These are phyloP conservation scores for Coniochaeta sp. DNA, from an alignment of 2,329 filamentous ascomycete genomes.

Conservation along the genomic window DNA sequence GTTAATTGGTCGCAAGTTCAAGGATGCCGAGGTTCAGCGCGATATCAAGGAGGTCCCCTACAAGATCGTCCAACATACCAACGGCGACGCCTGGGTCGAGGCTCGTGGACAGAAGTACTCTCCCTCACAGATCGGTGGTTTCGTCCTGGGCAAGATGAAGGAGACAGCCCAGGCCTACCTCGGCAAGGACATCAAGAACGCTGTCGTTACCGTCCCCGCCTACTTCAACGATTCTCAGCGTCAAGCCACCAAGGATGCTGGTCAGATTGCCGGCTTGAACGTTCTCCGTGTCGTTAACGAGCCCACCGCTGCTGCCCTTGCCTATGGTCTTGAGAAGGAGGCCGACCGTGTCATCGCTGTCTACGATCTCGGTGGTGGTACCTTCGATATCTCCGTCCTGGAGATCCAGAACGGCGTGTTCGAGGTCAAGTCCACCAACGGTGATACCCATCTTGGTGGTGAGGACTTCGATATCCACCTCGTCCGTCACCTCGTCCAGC, in stretches of 20 bases:
- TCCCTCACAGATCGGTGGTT: conserved; percentile 95
- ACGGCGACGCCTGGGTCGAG: conserved; percentile 94
- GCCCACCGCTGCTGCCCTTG: conserved; percentile 90
- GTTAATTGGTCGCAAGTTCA: conserved; percentile 97
- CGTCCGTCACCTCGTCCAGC: conserved; percentile 84
- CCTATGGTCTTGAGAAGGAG: conserved; percentile 95
- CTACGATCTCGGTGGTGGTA: conserved; percentile 97
- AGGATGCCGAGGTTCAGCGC: conserved; percentile 85
- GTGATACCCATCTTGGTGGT: conserved; percentile 96
- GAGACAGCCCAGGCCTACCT: conserved; percentile 94
- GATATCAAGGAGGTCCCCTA: conserved; percentile 97
- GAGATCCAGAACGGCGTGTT: conserved; percentile 98
- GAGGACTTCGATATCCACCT: conserved; percentile 96
- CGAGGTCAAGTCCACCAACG: conserved; percentile 98
- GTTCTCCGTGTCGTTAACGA: conserved; percentile 98
- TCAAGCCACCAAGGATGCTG: conserved; percentile 96
- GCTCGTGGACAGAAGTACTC: conserved; percentile 94
- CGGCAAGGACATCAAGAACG: conserved; percentile 86
- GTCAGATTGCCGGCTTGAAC: conserved; percentile 92
- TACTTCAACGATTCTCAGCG: conserved; percentile 99
- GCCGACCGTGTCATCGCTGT: conserved; percentile 84
- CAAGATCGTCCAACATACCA: conserved; percentile 96
- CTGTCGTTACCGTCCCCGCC: conserved; percentile 91
- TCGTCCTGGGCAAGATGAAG: conserved; percentile 98
- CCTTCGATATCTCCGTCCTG: conserved; percentile 96